Base-by-base conservation (phyloP, 2,329 filamentous ascomycete species). In the Penicillium sp. region DNA sequence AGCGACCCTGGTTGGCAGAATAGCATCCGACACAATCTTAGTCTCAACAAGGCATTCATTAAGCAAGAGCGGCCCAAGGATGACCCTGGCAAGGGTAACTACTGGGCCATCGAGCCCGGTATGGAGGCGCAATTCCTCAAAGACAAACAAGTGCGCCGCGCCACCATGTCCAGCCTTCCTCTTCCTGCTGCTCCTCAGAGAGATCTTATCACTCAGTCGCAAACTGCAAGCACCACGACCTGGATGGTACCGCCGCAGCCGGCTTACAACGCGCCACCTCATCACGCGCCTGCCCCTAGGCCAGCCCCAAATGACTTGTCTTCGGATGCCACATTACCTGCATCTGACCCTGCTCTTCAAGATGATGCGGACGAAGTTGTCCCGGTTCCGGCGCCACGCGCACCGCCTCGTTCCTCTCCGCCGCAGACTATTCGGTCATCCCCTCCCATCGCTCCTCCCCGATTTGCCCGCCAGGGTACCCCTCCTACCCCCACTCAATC, bases 1-100 rank as follows among this genome's bases (percentile, higher is more conserved):
- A 84, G 87, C 53, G 91, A 97, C 67, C 86, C 89, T 11, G 93
- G 94, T 60, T 99, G 94, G 94, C 93, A 97, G 75, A 99, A 99
- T 75, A 97, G 94, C 78, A 99, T 99, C 72, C 89, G 94, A 33
- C 94, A 99, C 75, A 99, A 99, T 66, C 85, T 99, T 33, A 97
- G 92, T 69, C 81, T 99, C 42, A 96, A 97, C 81, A 97, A 97
- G 77, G 90, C 90, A 44, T 97, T 97, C 69, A 87, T 92, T 71
- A 97, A 97, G 77, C 89, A 96, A 69, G 92, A 97, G 74, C 85
- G 94, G 56, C 91, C 92, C 55, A 97, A 97, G 80, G 92, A 97
- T 70, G 94, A 97, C 68, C 92, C 93, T 3, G 94, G 94, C 66
- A 97, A 97, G 76, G 94, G 94, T 41, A 93, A 96, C 74, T 97